These are phyloP conservation scores for Maudiozyma pseudohumilis DNA, from an alignment of 805 yeast genomes.

Conservation along the genomic window DNA sequence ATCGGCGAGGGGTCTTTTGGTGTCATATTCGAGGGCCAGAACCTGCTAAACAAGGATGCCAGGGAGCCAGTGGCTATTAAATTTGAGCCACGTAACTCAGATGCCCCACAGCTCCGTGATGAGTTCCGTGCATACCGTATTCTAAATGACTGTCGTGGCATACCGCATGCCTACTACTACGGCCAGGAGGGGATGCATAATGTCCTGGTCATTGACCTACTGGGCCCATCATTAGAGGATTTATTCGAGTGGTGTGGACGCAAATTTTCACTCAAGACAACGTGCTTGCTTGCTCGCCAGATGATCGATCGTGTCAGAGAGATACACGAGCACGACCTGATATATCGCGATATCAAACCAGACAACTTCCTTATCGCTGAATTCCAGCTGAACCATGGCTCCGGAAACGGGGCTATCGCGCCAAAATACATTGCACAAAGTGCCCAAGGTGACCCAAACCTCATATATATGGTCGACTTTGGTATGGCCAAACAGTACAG, in stretches of 20 bases:
- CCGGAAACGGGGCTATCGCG: slow-evolving; percentile 47
- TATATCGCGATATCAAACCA: slow-evolving; percentile 95
- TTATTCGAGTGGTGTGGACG: slow-evolving; percentile 98
- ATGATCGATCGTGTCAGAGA: slow-evolving; percentile 83
- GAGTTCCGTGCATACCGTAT: slow-evolving; percentile 94
- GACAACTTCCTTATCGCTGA: slow-evolving; percentile 73
- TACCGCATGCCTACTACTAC: slow-evolving; percentile 94
- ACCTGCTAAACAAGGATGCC: slow-evolving; percentile 40
- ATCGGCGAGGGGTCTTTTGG: slow-evolving; percentile 88
- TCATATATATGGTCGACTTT: slow-evolving; percentile 85
- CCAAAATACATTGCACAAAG: slow-evolving; percentile 1
- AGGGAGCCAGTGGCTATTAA: slow-evolving; percentile 6
- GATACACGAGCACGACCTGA: slow-evolving; percentile 81
- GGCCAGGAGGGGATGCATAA: slow-evolving; percentile 98
- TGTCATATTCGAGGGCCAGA: slow-evolving; percentile 72
- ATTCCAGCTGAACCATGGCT: slow-evolving; percentile 46
- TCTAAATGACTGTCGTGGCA: slow-evolving; percentile 69
- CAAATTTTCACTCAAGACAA: slow-evolving; percentile 77
- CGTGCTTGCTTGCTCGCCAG: slow-evolving; percentile 87
- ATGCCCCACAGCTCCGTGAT: slow-evolving; percentile 94
- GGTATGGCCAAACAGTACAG: slow-evolving; percentile 99
- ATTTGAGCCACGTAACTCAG: slow-evolving; percentile 93
- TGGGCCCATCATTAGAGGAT: slow-evolving; percentile 95
- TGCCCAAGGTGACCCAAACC: slow-evolving; percentile 49
- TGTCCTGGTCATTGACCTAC: slow-evolving; percentile 82